Percentiles rank a stretch among this genome's conserved stretches.
Evolutionary conservation across 331 rosid genomes (phyloP).

Genomic region (Phaseolus coccineus): DNA sequence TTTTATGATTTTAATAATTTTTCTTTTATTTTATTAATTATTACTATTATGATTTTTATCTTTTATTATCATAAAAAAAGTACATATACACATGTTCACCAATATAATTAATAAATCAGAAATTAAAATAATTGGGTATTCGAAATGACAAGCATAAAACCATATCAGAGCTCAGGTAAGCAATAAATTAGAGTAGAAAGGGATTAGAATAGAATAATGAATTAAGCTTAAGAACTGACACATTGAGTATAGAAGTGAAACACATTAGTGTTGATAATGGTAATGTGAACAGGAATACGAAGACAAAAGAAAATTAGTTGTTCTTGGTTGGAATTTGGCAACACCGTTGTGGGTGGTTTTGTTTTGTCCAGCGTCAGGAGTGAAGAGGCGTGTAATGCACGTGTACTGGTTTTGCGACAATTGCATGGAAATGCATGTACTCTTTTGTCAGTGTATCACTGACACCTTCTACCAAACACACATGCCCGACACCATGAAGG

Average conservation of each 20-base stretch:
- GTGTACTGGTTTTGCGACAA: conserved; percentile 65
- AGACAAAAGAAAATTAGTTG: conserved; percentile 18
- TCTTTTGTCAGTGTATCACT: conserved; percentile 73
- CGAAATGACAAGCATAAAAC: no score
- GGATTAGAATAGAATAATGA: neutral
- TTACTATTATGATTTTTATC: no score
- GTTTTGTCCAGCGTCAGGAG: conserved; percentile 35
- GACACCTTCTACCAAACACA: conserved; percentile 74
- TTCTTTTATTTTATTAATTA: no score
- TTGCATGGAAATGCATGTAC: conserved; percentile 84
- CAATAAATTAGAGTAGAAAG: no score
- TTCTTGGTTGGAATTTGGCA: conserved; percentile 37
- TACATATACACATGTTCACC: no score
- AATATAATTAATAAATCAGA: no score
- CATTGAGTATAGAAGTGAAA: neutral
- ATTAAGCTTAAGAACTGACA: neutral
- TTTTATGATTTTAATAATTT: no score
- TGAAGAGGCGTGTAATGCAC: conserved; percentile 47
- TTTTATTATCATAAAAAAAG: no score
- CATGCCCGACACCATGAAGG: conserved; percentile 78
- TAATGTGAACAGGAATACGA: conserved; percentile 3
- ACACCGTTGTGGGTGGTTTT: conserved; percentile 11
- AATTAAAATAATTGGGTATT: no score
- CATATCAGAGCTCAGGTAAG: no score
- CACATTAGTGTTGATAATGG: neutral